Evolutionary conservation across 1,284 basidiomycete genomes (phyloP), one percentile per base, ranked within the genome.

Genomic region (Ustilago lituana): DNA sequence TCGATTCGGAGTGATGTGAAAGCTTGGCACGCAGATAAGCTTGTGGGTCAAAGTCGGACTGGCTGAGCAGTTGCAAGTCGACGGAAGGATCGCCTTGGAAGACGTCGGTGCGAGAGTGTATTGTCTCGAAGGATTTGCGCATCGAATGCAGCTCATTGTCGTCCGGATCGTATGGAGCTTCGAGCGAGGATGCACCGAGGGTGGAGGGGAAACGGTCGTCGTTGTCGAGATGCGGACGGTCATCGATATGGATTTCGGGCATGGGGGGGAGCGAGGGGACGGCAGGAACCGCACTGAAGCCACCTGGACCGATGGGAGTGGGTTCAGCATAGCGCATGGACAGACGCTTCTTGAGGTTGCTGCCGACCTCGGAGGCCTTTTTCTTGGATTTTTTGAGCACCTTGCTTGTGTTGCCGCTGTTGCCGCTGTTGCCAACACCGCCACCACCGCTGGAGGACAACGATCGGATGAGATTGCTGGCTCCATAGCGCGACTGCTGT

Each of bases 311-410:
- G 14, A 77, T 39, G 12, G 66, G 56, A 2, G 75, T 77, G 1
- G 75, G 75, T 48, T 78, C 74, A 20, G 75, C 75, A 62, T 81
- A 81, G n/a, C 79, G 71, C 76, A 77, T 79, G 23, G 77, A 79
- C 14, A 81, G 65, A 17, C 79, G 66, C 54, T 80, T 80, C 27
- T 79, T 79, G 49, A 81, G 71, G 29, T 79, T 81, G 56, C 54
- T 70, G 36, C 74, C 77, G 11, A 78, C 77, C n/a, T 76, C 58
- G 22, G 61, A 65, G 8, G 74, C 73, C 29, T 78, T 73, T 24
- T 71, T 65, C 20, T 57, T 69, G 38, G 64, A 61, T 43, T 70
- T 66, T 40, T 67, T 74, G 38, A 73, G 49, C 11, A 60, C 53
- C 2, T 48, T 47, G 11, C 29, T n/a, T 23, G 40, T 35, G 35